Percentiles rank a stretch among this genome's conserved stretches.
These are phyloP conservation scores for Metschnikowia matae DNA, from an alignment of 805 yeast species.

Conservation along the genomic window DNA sequence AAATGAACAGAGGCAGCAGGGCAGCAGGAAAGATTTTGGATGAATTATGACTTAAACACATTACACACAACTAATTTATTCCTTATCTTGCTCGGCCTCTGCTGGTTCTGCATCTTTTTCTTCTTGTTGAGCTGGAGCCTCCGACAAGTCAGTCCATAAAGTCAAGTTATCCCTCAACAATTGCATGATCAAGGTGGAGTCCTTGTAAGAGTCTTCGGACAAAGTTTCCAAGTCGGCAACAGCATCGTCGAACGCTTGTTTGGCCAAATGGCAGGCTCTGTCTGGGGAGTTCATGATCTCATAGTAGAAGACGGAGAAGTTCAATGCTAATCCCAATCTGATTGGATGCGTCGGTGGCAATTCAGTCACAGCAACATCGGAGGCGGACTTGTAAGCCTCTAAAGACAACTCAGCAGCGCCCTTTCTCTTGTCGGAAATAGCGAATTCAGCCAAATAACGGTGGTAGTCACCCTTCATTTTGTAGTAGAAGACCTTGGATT, in stretches of 20 bases:
- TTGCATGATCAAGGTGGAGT: slow-evolving; percentile 98
- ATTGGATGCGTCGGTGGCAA: slow-evolving; percentile 98
- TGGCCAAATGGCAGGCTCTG: slow-evolving; percentile 97
- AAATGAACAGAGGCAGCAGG: slow-evolving; percentile 16
- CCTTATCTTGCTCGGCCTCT: slow-evolving; percentile 25
- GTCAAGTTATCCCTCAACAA: slow-evolving; percentile 97
- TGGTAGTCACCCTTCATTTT: slow-evolving; percentile 99
- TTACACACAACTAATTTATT: slow-evolving; percentile 19
- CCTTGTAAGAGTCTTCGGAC: slow-evolving; percentile 97
- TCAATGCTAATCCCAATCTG: slow-evolving; percentile 94
- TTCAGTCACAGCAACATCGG: slow-evolving; percentile 95
- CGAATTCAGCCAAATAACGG: slow-evolving; percentile 97
- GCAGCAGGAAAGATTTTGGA: slow-evolving; percentile 8
- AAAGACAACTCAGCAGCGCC: slow-evolving; percentile 88
- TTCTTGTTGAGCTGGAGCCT: slow-evolving; percentile 52
- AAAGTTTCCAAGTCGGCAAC: slow-evolving; percentile 97
- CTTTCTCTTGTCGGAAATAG: slow-evolving; percentile 85
- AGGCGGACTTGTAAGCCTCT: slow-evolving; percentile 92
- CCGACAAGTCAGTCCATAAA: slow-evolving; percentile 96
- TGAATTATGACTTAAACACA: slow-evolving; percentile 13
- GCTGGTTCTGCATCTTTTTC: slow-evolving; percentile 22
- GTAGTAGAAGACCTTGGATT: slow-evolving; percentile 95
- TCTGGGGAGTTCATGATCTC: slow-evolving; percentile 98
- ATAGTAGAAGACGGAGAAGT: slow-evolving; percentile 96
- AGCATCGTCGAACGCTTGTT: slow-evolving; percentile 98